A percentile compares a stretch with the other conserved stretches of the same genome.
Evolutionary conservation across 148 eudicot species (phyloP).

Genomic region (Pharnaceum exiguum): DNA sequence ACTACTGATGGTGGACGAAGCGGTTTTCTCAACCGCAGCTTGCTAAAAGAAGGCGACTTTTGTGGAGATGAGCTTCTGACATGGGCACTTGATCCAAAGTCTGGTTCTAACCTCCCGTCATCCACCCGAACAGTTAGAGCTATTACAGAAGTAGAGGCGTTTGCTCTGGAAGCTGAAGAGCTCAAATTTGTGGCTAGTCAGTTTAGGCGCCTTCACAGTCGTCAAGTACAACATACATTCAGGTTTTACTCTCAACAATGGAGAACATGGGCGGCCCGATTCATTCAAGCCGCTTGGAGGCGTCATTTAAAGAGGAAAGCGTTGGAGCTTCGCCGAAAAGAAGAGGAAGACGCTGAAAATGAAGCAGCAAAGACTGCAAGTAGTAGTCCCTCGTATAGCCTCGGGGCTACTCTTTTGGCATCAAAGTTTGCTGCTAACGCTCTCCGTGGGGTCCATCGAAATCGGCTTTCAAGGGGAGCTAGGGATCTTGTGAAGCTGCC

Average conservation of each 20-base stretch:
- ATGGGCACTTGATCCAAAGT: slow-evolving; percentile 84
- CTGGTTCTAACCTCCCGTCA: slow-evolving; percentile 76
- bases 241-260: slow-evolving; percentile 88
- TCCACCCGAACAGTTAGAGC: slow-evolving; percentile 85
- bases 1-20: slow-evolving; percentile 91
- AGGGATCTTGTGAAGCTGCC: slow-evolving; percentile 71
- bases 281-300: slow-evolving; percentile 89
- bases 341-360: slow-evolving; percentile 61
- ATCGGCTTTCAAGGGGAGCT: slow-evolving; percentile 53
- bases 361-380: slow-evolving; percentile 20
- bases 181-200: slow-evolving; percentile 84
- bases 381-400: slow-evolving; percentile 47
- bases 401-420: slow-evolving; percentile 72
- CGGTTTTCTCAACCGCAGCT: slow-evolving; percentile 74
- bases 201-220: slow-evolving; percentile 80
- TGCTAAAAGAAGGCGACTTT: slow-evolving; percentile 74
- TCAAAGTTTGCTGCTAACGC: slow-evolving; percentile 75
- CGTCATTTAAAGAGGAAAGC: slow-evolving; percentile 64
- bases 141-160: slow-evolving; percentile 76
- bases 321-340: slow-evolving; percentile 61
- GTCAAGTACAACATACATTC: slow-evolving; percentile 91
- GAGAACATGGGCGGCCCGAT: slow-evolving; percentile 91
- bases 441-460: slow-evolving; percentile 73
- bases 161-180: slow-evolving; percentile 79
- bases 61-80: slow-evolving; percentile 90